Base-by-base conservation (phyloP, 139 green algal species). In the Diplosphaera chodatii region DNA sequence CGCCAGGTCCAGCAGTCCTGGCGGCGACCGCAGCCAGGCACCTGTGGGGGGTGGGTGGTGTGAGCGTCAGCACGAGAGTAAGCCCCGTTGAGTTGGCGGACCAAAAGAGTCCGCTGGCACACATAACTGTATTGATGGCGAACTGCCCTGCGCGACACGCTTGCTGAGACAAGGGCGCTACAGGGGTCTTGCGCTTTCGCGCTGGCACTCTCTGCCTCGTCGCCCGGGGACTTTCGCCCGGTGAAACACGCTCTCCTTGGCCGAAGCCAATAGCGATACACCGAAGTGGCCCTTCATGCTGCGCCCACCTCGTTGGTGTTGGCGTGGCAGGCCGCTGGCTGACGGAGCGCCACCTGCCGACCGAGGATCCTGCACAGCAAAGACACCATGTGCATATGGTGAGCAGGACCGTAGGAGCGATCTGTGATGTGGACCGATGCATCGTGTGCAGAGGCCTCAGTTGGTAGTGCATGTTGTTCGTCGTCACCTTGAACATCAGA, bases 181-280 rank as follows among this genome's bases (percentile, higher is more conserved):
- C 71, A 64, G 76, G 84, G 93, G 91, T 93, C 92, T 88, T 96
- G 79, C 89, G 87, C 82, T 87, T 86, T 81, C 84, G 75, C 88
- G 87, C 77, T 91, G 91, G 91, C 90, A 97, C 93, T 98, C 80
- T 98, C 93, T 97, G 90, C 93, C 91, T 85, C 82, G 80, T 71
- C 81, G 90, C 90, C 92, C 93, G 93, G 93, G 92, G 93, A 98
- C 93, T 98, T 98, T 98, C 93, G 84, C 93, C 90, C 93, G 87
- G 93, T 91, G 81, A 64, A 37, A 70, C 82, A 76, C 56, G 48
- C 65, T 32, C 72, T 63, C 29, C 27, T 66, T 67, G 20, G 56
- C 32, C 37, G 56, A 32, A 34, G 32, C 56, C 75, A 33, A 62
- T 70, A 62, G 68, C 66, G 62, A 63, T 63, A 59, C 75, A 85